Conservation (phyloP, 768 basidiomycete species). For the Phaffia australis region DNA sequence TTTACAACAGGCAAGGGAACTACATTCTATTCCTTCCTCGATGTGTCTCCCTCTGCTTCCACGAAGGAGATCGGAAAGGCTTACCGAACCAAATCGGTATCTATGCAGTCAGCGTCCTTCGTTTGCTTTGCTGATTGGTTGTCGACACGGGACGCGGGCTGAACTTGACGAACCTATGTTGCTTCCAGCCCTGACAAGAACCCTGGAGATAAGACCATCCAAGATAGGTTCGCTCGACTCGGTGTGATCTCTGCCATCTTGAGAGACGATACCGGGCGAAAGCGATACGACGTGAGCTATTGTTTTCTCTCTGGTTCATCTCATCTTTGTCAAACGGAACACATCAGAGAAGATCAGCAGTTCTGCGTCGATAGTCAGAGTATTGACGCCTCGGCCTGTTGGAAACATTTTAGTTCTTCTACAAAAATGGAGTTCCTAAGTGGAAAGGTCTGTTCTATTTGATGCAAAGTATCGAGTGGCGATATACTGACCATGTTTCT, state of each 20-base stretch:
- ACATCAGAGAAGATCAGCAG: neutral
- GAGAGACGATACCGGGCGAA: conserved; percentile 59
- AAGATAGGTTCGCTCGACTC: conserved; percentile 83
- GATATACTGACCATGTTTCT: neutral
- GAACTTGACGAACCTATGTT: neutral
- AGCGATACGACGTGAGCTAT: conserved; percentile 50
- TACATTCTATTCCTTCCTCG: conserved; percentile 92
- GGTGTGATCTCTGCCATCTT: conserved; percentile 77
- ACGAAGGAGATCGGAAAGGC: conserved; percentile 71
- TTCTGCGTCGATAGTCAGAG: conserved; percentile 22
- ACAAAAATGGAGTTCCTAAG: conserved; percentile 91
- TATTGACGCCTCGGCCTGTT: conserved; percentile 9
- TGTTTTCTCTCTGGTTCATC: neutral
- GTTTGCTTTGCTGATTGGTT: neutral
- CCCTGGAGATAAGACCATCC: conserved; percentile 58
- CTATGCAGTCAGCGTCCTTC: conserved; percentile 62
- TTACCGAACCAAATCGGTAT: conserved; percentile 80
- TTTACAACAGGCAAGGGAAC: conserved; percentile 58
- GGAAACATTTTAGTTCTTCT: conserved; percentile 67
- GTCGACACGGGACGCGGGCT: neutral
- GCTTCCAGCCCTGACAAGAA: conserved; percentile 86
- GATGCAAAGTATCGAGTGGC: neutral
- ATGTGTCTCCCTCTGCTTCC: conserved; percentile 58
- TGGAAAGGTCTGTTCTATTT: conserved; percentile 55
- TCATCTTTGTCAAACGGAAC: neutral